Evolutionary conservation across 176 grass and related monocot genomes (phyloP), one percentile per base, ranked within the genome.

Genomic region (Musa schizocarpa): DNA sequence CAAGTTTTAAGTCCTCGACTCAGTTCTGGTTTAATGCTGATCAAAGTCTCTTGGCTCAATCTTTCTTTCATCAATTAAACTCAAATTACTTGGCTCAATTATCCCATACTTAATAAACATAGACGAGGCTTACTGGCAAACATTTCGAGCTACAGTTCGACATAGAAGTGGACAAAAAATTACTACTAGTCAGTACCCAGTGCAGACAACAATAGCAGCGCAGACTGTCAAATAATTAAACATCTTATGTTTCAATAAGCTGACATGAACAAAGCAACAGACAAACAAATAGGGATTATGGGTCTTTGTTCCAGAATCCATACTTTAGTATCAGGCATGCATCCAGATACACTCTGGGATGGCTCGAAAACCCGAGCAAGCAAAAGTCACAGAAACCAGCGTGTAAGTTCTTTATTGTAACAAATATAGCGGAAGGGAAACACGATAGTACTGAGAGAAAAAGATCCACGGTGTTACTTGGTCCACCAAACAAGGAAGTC

Each of bases 401-500:
- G n/a, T 61, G n/a, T 61, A 19, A 21, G 57, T 19, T 2, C 17
- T 19, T 61, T 61, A 61, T 61, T 61, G 57, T 21, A 61, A 19
- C 2, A 61, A 9, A 61, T n/a, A 61, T n/a, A 61, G 34, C 4
- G 4, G 57, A 61, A 61, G 16, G 8, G 57, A 6, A 21, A 14
- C 57, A 1, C 7, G 0, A 61, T 9, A 14, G n/a, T 20, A 61
- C 13, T 6, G n/a, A 61, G n/a, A 7, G 14, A n/a, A 61, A 7
- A 61, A 61, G 68, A 70, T 51, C 51, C 13, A 20, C 68, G 16
- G 24, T 52, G 82, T 89, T 83, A 98, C 84, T 93, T 93, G 74
- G 82, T 92, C 95, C 95, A 93, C 95, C 95, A 98, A 73, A 89
- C 82, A 80, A 89, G 90, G 84, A 98, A 98, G 78, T 98, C 95